Evolutionary conservation across 306 rosid species (phyloP).

Genomic region (Carpinus fangiana): DNA sequence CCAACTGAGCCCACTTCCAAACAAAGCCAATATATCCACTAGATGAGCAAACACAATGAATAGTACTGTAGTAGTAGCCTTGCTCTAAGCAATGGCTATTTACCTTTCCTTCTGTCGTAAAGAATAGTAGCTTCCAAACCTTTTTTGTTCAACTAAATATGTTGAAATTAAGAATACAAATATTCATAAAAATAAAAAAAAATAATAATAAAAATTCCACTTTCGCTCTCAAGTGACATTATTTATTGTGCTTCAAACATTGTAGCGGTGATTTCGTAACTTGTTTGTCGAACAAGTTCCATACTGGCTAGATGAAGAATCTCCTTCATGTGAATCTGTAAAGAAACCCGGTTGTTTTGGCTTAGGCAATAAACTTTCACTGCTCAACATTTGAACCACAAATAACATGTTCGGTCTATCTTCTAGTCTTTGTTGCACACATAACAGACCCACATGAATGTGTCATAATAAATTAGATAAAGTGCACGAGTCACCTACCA

Average conservation of each 20-base stretch:
- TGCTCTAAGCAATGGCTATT: no score
- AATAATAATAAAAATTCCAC: no score
- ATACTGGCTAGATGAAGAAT: conserved; percentile 13
- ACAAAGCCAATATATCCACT: no score
- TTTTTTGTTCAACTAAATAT: background rate
- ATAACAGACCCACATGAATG: conserved; percentile 56
- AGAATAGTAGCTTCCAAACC: conserved; percentile 7
- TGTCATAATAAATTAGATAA: conserved; percentile 33
- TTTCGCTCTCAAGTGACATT: background rate
- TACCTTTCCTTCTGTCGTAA: background rate
- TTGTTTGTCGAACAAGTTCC: conserved; percentile 23
- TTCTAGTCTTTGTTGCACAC: conserved; percentile 28
- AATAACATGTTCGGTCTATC: conserved; percentile 59
- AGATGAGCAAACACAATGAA: no score
- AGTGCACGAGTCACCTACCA: conserved; percentile 3
- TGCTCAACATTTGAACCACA: conserved; percentile 48
- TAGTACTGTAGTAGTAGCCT: no score
- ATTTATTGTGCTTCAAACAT: conserved; percentile 32
- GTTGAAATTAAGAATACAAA: no score
- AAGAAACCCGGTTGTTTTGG: conserved; percentile 56
- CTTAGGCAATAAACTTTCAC: conserved; percentile 38
- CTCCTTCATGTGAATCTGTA: background rate
- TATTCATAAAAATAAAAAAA: no score
- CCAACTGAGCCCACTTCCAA: no score
- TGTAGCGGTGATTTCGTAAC: conserved; percentile 21